A percentile compares a stretch with the other conserved stretches of the same genome.
Evolutionary conservation across 306 rosid species (phyloP).

Genomic region (Cucumis melo): DNA sequence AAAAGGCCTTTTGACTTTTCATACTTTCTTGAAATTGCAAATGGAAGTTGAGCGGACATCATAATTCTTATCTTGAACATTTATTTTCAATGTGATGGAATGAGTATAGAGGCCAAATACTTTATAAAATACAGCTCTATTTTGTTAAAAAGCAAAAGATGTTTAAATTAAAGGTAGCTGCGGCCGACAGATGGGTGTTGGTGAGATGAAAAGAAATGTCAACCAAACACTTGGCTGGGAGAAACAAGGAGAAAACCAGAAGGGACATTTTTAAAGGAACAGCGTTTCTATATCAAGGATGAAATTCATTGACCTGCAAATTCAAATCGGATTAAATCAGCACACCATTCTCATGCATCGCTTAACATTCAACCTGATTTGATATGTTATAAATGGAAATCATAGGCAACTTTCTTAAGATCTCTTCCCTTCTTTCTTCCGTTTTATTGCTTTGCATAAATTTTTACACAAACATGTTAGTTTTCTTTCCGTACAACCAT

Average conservation of each 20-base stretch:
- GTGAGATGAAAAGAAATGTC: not conserved
- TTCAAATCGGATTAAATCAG: not conserved
- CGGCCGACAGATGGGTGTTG: not conserved
- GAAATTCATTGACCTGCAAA: not conserved
- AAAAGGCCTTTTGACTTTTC: not conserved
- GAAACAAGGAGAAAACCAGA: not conserved
- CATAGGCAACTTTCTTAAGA: not conserved
- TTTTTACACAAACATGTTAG: not conserved
- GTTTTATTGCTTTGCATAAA: not conserved
- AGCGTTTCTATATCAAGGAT: not conserved
- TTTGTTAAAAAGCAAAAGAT: not conserved
- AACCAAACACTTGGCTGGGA: not conserved
- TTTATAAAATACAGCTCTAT: not conserved
- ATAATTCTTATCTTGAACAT: not conserved
- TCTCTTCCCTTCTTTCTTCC: not conserved
- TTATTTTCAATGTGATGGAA: not conserved
- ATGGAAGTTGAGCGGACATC: not conserved
- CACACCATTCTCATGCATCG: not conserved
- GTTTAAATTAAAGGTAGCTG: not conserved
- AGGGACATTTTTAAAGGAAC: no score
- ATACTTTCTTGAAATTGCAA: not conserved
- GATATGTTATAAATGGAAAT: not conserved
- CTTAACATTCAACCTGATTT: not conserved
- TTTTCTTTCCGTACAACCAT: not conserved
- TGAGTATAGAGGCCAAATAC: not conserved